phyloP scores from a whole-genome alignment of 108 stramenopile species.

The Nitzschia putrida region DNA sequence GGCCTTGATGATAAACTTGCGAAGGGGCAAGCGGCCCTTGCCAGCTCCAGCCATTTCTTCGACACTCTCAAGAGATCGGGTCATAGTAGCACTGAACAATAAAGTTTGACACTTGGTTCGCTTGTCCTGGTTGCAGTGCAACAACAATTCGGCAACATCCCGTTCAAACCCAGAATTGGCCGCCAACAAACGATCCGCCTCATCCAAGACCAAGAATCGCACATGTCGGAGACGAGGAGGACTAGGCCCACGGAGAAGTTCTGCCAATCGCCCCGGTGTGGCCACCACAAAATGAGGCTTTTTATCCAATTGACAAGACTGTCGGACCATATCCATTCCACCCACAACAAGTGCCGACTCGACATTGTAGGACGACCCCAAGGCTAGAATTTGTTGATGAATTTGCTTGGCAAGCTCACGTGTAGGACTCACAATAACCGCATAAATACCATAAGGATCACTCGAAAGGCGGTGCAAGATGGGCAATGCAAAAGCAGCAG shows the following conservation, averaged over 20 bases:
- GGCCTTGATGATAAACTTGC: conserved; percentile 63
- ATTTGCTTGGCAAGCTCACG: conserved; percentile 98
- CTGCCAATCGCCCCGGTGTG: conserved; percentile 92
- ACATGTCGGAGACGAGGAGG: conserved; percentile 68
- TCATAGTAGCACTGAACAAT: conserved; percentile 96
- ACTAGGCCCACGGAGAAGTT: conserved; percentile 80
- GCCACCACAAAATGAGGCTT: conserved; percentile 95
- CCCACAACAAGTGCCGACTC: conserved; percentile 85
- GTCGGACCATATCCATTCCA: conserved; percentile 82
- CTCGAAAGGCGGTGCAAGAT: conserved; percentile 81
- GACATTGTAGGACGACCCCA: conserved; percentile 84
- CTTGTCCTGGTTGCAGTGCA: conserved; percentile 44
- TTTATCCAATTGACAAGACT: conserved; percentile 63
- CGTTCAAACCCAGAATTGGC: conserved; percentile 83
- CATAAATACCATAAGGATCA: conserved; percentile 93
- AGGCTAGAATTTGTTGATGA: conserved; percentile 88
- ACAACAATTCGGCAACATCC: conserved; percentile 87
- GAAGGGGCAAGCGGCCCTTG: conserved; percentile 63
- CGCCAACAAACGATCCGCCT: conserved; percentile 94
- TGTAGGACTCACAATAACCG: conserved; percentile 90
- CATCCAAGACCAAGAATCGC: conserved; percentile 91
- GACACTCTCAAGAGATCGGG: conserved; percentile 75
- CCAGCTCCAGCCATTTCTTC: conserved; percentile 81
- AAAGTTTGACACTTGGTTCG: conserved; percentile 86
- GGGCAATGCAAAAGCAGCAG: conserved; percentile 90